Evolutionary conservation across 306 rosid genomes (phyloP).

Genomic region (Mucuna pruriens): DNA sequence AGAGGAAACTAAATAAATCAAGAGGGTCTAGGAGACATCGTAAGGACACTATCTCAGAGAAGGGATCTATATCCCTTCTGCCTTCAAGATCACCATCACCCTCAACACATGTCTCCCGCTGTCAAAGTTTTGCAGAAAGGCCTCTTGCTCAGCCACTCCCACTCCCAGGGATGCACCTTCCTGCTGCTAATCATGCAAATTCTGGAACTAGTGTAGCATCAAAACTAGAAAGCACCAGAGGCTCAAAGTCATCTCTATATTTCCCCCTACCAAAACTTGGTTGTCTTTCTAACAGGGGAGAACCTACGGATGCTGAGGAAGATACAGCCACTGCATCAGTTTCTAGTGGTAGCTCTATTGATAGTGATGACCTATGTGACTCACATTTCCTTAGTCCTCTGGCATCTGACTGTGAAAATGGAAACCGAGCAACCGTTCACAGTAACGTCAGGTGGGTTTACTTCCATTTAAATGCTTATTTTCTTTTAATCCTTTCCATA

Average conservation of each 20-base stretch:
- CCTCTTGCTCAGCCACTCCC: conserved; percentile 72
- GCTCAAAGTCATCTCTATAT: conserved; percentile 51
- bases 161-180: conserved; percentile 56
- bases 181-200: conserved; percentile 54
- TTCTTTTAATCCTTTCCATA: neutral
- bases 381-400: conserved; percentile 61
- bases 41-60: conserved; percentile 59
- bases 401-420: conserved; percentile 59
- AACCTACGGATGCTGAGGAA: conserved; percentile 61
- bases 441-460: conserved; percentile 60
- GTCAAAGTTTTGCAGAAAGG: conserved; percentile 77
- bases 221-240: conserved; percentile 53
- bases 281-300: conserved; percentile 54
- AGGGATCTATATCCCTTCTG: conserved; percentile 55
- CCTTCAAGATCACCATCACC: conserved; percentile 73
- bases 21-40: conserved; percentile 57
- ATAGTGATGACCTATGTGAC: conserved; percentile 62
- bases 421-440: conserved; percentile 48
- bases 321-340: conserved; percentile 66
- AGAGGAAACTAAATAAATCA: conserved; percentile 63
- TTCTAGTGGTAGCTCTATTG: conserved; percentile 61
- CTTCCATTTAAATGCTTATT: neutral
- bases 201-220: conserved; percentile 55
- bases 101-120: conserved; percentile 59
- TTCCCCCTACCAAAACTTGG: conserved; percentile 63